Base-by-base conservation (phyloP, 1,284 basidiomycete species). In the Bjerkandera adusta region DNA sequence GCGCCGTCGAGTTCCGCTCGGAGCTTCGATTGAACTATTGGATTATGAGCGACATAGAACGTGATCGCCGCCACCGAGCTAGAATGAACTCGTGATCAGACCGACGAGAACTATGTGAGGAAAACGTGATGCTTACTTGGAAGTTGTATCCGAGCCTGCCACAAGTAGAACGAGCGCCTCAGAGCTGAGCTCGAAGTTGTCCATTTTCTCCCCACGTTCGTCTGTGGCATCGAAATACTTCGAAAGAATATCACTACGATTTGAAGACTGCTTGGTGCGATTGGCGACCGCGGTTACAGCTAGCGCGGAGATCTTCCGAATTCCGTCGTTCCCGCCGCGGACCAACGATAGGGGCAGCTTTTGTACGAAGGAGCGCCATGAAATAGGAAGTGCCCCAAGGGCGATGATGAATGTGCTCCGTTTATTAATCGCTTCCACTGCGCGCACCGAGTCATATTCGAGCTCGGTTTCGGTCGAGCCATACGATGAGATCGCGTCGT, bases 151-250 rank as follows among this genome's bases (percentile, higher is more conserved):
- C 3, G 78, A 83, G 3, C 86, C 87, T 25, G 89, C 90, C 52
- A 93, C 89, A 11, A 92, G 90, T 80, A 4, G 87, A 88, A 22
- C 42, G 12, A 88, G 64, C 10, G 85, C 88, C 65, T 93, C 90
- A 1, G 88, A 88, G 3, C 87, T 92, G 51, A 93, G 66, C 60
- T 93, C 90, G 57, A 79, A 77, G 29, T 75, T 73, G 1, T 81
- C 78, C 82, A 93, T 83, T 0, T 73, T 77, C 11, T 85, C 37
- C 4, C 51, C 54, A 1, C 51, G 26, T 18, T 49, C 54, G 27
- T 53, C 51, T 7, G 47, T 39, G 2, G 27, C 51, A 2, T 53
- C 49, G 6, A 55, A 30, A 8, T 51, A 27, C 51, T 49, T 52
- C 41, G 45, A 34, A 13, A 55, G 36, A 33, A 55, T 45, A 33